These are phyloP conservation scores for Ceriops tagal DNA, from an alignment of 345 rosid species.

Conservation along the genomic window DNA sequence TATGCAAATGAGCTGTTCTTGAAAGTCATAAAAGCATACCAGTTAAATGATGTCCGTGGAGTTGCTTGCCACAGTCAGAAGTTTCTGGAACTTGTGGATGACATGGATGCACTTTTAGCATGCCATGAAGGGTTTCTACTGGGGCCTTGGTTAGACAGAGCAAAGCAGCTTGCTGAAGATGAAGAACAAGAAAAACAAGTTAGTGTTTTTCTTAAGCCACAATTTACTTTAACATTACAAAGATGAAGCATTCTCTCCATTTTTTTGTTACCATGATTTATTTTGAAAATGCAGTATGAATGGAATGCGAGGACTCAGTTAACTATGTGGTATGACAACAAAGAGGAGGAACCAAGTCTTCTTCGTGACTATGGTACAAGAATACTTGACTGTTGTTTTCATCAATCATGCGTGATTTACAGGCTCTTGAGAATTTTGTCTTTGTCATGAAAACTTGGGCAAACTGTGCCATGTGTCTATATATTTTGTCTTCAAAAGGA, in stretches of 20 bases:
- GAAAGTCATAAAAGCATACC: constrained; percentile 45
- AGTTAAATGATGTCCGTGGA: constrained; percentile 29
- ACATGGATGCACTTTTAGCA: constrained; percentile 52
- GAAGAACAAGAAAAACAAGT: constrained; percentile 52
- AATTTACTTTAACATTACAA: not conserved
- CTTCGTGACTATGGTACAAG: constrained; percentile 60
- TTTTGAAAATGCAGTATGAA: constrained; percentile 42
- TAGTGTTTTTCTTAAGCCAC: constrained; percentile 5
- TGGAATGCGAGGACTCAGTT: constrained; percentile 79
- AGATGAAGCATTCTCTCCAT: not conserved
- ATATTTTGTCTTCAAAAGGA: not conserved
- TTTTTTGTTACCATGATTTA: not conserved
- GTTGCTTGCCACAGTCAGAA: constrained; percentile 34
- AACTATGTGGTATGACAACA: constrained; percentile 80
- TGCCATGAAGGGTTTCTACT: constrained; percentile 64
- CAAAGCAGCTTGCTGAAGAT: constrained; percentile 50
- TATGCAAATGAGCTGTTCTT: constrained; percentile 58
- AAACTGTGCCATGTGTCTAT: not conserved
- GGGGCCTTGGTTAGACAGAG: constrained; percentile 76
- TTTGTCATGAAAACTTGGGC: not conserved
- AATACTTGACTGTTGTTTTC: not conserved
- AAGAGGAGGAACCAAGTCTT: constrained; percentile 61
- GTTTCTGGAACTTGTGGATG: constrained; percentile 57
- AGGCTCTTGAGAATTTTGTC: not conserved
- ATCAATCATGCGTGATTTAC: not conserved